phyloP scores from a whole-genome alignment of 2,329 filamentous ascomycete species.

The Pseudocercospora fijiensis region DNA sequence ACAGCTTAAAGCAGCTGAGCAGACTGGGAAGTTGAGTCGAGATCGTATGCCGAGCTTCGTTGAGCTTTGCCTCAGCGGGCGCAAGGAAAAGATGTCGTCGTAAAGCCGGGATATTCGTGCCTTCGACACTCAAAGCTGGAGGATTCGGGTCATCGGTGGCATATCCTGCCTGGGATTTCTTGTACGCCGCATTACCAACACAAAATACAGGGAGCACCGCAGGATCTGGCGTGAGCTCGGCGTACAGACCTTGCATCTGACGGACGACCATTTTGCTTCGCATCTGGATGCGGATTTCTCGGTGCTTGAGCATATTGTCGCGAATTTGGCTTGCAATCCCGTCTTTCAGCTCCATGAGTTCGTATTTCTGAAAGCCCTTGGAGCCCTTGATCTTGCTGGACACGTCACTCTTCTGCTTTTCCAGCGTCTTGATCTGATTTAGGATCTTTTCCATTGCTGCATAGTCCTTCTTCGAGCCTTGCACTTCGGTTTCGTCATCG shows the following conservation, averaged over 20 bases:
- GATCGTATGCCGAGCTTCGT: constrained; percentile 15
- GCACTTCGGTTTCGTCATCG: constrained; percentile 16
- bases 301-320: not conserved
- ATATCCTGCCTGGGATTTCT: constrained; percentile 19
- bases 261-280: constrained; percentile 12
- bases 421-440: constrained; percentile 3
- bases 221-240: constrained; percentile 8
- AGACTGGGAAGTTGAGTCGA: constrained; percentile 6
- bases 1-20: constrained; percentile 15
- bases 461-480: not conserved
- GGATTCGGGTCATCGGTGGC: not conserved
- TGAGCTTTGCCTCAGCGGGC: constrained; percentile 21
- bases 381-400: not conserved
- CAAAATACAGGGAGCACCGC: constrained; percentile 12
- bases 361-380: not conserved
- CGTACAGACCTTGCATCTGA: constrained; percentile 8
- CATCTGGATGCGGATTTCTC: constrained; percentile 9
- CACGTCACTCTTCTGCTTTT: not conserved
- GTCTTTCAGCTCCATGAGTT: constrained; percentile 8
- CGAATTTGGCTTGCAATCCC: not conserved
- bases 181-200: constrained; percentile 23
- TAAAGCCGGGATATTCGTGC: constrained; percentile 20
- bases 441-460: not conserved
- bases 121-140: constrained; percentile 21
- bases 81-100: constrained; percentile 5